Evolutionary conservation across 1,284 basidiomycete species (phyloP).

Genomic region (Neonothopanus nambi): DNA sequence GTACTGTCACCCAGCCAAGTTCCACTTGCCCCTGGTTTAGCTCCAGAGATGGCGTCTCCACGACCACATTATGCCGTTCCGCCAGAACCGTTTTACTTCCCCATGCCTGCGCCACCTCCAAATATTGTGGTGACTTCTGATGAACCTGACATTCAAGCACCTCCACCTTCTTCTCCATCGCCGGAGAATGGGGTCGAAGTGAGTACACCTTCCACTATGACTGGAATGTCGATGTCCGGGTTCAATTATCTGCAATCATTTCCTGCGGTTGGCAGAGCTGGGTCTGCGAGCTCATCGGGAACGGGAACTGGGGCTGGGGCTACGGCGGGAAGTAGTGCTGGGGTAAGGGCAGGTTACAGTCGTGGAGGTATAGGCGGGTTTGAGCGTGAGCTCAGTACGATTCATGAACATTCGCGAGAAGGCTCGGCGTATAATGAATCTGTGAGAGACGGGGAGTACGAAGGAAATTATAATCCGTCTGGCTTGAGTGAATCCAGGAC

Average conservation of each 20-base stretch:
- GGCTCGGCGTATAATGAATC: constrained; percentile 4
- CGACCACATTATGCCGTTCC: neutral
- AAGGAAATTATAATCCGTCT: neutral
- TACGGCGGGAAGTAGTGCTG: neutral
- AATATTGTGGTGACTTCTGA: neutral
- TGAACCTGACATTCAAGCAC: no score
- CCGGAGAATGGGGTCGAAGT: constrained; percentile 6
- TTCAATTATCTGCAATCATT: neutral
- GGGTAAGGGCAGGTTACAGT: neutral
- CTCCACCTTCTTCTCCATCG: no score
- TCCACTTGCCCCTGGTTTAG: constrained; percentile 6
- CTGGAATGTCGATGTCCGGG: neutral
- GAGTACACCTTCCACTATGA: constrained; percentile 9
- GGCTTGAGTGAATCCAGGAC: neutral
- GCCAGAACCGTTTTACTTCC: constrained; percentile 4
- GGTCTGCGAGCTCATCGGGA: neutral
- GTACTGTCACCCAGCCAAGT: constrained; percentile 4
- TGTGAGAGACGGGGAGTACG: neutral
- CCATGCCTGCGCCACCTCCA: constrained; percentile 6
- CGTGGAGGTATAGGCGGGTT: constrained; percentile 5
- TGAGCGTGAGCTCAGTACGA: constrained; percentile 12
- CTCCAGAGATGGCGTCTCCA: neutral
- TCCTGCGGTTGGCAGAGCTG: neutral
- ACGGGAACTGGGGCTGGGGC: neutral
- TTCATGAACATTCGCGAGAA: constrained; percentile 13